Percentiles rank a stretch among this genome's conserved stretches.
These are phyloP conservation scores for Diplodia corticola DNA, from an alignment of 2,329 filamentous ascomycete genomes.

Conservation along the genomic window DNA sequence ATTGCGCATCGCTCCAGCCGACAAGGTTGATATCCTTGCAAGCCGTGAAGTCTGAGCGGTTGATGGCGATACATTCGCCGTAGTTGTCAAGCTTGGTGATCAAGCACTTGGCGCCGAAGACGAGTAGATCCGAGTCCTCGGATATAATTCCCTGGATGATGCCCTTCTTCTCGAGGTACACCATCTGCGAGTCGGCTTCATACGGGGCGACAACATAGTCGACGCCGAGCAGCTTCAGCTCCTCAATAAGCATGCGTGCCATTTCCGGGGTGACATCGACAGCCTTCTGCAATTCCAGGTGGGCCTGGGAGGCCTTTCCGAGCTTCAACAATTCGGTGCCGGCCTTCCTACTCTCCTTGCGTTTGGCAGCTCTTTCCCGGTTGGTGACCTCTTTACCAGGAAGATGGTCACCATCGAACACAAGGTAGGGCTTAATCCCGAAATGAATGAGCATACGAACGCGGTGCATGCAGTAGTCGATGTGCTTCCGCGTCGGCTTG, in stretches of 20 bases:
- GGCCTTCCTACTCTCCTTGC: constrained; percentile 72
- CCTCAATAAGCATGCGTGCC: constrained; percentile 88
- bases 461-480: constrained; percentile 85
- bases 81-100: constrained; percentile 94
- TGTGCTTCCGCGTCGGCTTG: constrained; percentile 86
- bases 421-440: constrained; percentile 88
- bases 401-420: constrained; percentile 94
- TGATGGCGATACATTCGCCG: constrained; percentile 89
- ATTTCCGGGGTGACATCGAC: constrained; percentile 96
- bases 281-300: constrained; percentile 87
- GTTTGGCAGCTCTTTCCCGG: constrained; percentile 68
- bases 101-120: constrained; percentile 88
- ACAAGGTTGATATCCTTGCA: constrained; percentile 85
- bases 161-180: constrained; percentile 85
- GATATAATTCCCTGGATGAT: constrained; percentile 86
- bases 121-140: constrained; percentile 92
- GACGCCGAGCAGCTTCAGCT: constrained; percentile 76
- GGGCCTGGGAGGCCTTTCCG: constrained; percentile 77
- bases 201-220: constrained; percentile 94
- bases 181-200: constrained; percentile 95
- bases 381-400: constrained; percentile 93
- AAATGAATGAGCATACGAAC: constrained; percentile 94
- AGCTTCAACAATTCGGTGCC: constrained; percentile 79
- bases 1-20: constrained; percentile 89
- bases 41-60: constrained; percentile 82